phyloP scores from a whole-genome alignment of 805 yeast genomes.

The Starmera dryadoides region DNA sequence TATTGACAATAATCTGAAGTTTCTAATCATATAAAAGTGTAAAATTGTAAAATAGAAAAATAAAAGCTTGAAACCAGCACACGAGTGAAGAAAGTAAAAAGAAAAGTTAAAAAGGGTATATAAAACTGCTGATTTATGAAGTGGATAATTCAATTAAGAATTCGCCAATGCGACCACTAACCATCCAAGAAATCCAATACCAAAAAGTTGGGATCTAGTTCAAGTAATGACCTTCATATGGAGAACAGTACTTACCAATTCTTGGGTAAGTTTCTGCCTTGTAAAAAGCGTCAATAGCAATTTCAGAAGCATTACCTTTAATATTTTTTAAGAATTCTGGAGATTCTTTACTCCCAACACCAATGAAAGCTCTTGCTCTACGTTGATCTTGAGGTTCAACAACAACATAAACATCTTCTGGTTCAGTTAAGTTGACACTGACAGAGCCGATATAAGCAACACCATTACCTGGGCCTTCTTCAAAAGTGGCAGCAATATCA shows the following conservation, averaged over 20 bases:
- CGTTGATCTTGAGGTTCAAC: background rate
- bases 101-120: too few relatives aligned
- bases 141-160: too few relatives aligned
- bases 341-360: background rate
- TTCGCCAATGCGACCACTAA: too few relatives aligned
- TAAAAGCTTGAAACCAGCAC: too few relatives aligned
- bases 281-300: background rate
- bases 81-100: too few relatives aligned
- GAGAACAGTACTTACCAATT: background rate
- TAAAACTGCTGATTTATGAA: too few relatives aligned
- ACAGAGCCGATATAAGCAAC: background rate
- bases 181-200: too few relatives aligned
- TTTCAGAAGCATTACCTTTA: background rate
- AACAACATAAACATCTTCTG: background rate
- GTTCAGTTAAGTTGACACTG: background rate
- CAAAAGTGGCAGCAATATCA: background rate
- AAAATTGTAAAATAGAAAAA: too few relatives aligned
- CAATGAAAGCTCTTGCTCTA: background rate
- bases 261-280: background rate
- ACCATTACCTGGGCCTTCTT: background rate
- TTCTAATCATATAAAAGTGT: too few relatives aligned
- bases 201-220: too few relatives aligned
- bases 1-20: too few relatives aligned
- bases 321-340: background rate
- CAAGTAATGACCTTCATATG: background rate